Evolutionary conservation across 2,329 filamentous ascomycete species (phyloP).

Genomic region (Elsinoe ampelina): DNA sequence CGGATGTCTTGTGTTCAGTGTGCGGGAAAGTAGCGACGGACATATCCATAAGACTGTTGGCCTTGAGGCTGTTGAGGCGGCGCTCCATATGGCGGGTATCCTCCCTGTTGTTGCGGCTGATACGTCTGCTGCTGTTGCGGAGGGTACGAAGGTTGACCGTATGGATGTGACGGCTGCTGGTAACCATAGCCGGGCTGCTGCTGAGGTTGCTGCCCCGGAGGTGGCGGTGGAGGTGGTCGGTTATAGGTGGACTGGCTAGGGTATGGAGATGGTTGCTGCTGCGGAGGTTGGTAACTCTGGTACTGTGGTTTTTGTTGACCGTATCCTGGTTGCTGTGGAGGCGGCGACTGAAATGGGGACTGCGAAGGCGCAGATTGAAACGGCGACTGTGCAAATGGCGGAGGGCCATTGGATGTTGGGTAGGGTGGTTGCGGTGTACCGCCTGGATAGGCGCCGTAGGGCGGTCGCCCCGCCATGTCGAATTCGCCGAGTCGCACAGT

Average conservation of each 20-base stretch:
- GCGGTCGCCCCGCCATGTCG: conserved; percentile 19
- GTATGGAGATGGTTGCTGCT: conserved; percentile 23
- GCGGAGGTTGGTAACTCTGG: conserved; percentile 24
- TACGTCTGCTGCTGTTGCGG: conserved; percentile 13
- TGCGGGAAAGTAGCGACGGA: conserved; percentile 18
- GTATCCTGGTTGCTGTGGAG: conserved; percentile 16
- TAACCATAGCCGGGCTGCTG: conserved; percentile 17
- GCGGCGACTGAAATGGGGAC: background rate
- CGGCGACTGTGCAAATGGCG: conserved; percentile 22
- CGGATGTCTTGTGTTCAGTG: background rate
- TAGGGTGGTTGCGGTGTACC: conserved; percentile 29
- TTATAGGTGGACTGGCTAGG: conserved; percentile 19
- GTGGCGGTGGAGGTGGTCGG: conserved; percentile 31
- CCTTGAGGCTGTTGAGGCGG: background rate
- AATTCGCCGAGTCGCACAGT: conserved; percentile 17
- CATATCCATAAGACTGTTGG: conserved; percentile 17
- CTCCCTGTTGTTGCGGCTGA: conserved; percentile 19
- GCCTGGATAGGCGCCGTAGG: conserved; percentile 20
- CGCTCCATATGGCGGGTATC: conserved; percentile 17
- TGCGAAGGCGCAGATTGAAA: conserved; percentile 18
- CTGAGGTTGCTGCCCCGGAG: conserved; percentile 18
- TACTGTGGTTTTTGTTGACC: conserved; percentile 25
- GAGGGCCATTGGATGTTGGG: conserved; percentile 34
- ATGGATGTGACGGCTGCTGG: conserved; percentile 16
- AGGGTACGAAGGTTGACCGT: conserved; percentile 18